Evolutionary conservation across 2,329 filamentous ascomycete genomes (phyloP), one percentile per base, ranked within the genome.

Genomic region (Clonostachys solani): DNA sequence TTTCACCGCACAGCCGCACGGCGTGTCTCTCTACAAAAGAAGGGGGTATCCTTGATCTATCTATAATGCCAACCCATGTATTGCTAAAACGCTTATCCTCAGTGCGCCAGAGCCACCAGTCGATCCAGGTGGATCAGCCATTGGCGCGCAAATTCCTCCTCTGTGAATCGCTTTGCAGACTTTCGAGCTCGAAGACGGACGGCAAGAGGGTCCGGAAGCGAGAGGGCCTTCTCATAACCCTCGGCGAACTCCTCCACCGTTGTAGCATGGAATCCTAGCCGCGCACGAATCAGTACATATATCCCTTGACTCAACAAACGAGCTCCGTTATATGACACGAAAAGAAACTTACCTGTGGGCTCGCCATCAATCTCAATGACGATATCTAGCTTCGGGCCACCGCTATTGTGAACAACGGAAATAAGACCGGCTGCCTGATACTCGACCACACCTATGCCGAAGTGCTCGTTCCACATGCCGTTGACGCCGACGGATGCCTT

Each of bases 401-500:
- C 94, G 44, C 88, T 94, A 65, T 96, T 77, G 59, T 99, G 94
- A 9, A 97, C 94, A 0, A 99, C 92, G 6, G 87, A 84, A 48
- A 99, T 91, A 49, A 99, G 73, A 2, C 94, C 94, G 0, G 94
- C 94, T 5, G 94, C 94, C 63, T 97, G 92, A 62, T 97, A 99
- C 72, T 99, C 94, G 38, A 99, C 94, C 15, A 97, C 92, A 2
- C 94, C 94, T 49, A 99, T 99, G 18, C 94, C 94, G 63, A 99
- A 99, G 66, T 99, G 94, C 71, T 99, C 94, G 64, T 96, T 97
- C 92, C 94, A 99, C 94, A 99, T 99, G 60, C 88, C 90, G 58
- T 99, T 99, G 33, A 95, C 91, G 44, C 94, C 94, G 2, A 99
- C 81, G 16, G 83, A 92, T 5, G 87, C 84, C 52, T 75, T 83